These are phyloP conservation scores for Aspergillus novofumigatus DNA, from an alignment of 2,329 filamentous ascomycete genomes.

Conservation along the genomic window DNA sequence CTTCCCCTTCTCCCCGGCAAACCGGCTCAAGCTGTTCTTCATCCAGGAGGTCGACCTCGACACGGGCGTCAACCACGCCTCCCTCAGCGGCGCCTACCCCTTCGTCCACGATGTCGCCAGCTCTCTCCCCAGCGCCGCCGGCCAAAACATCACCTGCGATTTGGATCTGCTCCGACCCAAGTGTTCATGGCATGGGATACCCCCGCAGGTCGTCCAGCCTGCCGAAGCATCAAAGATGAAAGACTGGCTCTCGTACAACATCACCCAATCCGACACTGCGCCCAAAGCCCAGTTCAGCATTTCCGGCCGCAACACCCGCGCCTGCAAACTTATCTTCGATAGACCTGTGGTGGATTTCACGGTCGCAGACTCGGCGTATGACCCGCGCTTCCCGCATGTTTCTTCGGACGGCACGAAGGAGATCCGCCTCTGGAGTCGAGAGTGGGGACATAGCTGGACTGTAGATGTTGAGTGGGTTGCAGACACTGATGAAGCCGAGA, in stretches of 20 bases:
- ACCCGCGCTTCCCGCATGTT: conserved; percentile 63
- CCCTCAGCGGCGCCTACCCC: conserved; percentile 62
- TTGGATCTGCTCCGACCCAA: conserved; percentile 43
- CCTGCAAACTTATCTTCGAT: conserved; percentile 71
- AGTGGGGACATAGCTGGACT: conserved; percentile 72
- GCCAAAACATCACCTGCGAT: conserved; percentile 55
- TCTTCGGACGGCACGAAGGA: conserved; percentile 61
- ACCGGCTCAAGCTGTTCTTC: conserved; percentile 83
- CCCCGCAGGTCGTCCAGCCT: conserved; percentile 58
- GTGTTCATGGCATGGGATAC: conserved; percentile 68
- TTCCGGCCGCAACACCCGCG: conserved; percentile 69
- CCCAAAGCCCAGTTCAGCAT: conserved; percentile 58
- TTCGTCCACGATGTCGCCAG: conserved; percentile 65
- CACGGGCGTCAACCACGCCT: conserved; percentile 64
- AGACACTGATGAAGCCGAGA: conserved; percentile 17
- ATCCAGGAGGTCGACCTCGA: conserved; percentile 76
- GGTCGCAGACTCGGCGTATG: conserved; percentile 57
- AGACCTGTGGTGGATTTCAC: conserved; percentile 61
- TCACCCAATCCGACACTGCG: conserved; percentile 43
- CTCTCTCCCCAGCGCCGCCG: conserved; percentile 66
- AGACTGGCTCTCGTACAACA: conserved; percentile 66
- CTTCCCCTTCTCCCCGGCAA: conserved; percentile 80
- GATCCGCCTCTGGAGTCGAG: conserved; percentile 76
- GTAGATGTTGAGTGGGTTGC: conserved; percentile 64
- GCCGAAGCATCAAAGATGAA: conserved; percentile 38